Conservation (phyloP, 2,329 filamentous ascomycete genomes). For the Exophiala viscosa region DNA sequence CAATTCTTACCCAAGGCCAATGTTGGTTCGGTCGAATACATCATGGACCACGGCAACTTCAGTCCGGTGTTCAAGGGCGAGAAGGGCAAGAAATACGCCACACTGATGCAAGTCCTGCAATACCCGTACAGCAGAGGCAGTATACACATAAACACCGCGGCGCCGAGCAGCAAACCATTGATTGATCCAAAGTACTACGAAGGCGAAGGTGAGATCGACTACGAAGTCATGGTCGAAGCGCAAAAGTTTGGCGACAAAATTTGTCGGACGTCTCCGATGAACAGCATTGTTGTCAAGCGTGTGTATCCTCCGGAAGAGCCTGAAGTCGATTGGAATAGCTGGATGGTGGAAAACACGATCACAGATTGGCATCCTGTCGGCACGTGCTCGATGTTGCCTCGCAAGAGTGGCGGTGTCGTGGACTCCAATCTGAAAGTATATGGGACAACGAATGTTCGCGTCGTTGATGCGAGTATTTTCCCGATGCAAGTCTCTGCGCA, state of each 20-base stretch:
- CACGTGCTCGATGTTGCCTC: conserved; percentile 34
- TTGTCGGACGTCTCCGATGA: neutral
- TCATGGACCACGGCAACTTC: neutral
- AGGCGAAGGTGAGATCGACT: neutral
- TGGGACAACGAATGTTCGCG: conserved; percentile 34
- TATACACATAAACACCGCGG: conserved; percentile 28
- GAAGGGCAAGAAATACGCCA: neutral
- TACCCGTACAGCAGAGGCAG: conserved; percentile 31
- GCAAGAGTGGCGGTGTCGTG: conserved; percentile 34
- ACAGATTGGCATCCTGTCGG: conserved; percentile 29
- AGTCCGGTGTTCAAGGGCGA: neutral
- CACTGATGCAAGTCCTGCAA: neutral
- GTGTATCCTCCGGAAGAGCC: neutral
- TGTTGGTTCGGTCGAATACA: neutral
- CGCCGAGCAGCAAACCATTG: neutral
- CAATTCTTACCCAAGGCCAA: neutral
- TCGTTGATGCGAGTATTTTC: conserved; percentile 68
- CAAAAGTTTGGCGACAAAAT: neutral
- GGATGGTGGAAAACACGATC: neutral
- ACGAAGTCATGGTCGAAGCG: neutral
- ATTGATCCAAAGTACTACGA: neutral
- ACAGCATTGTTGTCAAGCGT: neutral
- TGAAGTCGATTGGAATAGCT: neutral
- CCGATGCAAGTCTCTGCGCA: conserved; percentile 57
- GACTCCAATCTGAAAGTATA: conserved; percentile 33